These are phyloP conservation scores for Backusella psychrophila DNA, from an alignment of 192 early-diverging fungal species.

Conservation along the genomic window DNA sequence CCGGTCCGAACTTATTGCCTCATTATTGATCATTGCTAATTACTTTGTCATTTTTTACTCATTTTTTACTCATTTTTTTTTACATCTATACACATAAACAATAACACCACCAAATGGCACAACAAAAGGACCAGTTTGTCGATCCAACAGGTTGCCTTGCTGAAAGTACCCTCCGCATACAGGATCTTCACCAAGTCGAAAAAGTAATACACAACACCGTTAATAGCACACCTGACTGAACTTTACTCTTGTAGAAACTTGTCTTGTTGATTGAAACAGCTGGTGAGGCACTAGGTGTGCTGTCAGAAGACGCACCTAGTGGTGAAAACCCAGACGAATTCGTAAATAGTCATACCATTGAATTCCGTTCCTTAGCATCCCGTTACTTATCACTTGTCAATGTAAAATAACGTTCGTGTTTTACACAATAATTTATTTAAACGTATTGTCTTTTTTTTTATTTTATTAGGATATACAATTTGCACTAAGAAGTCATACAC, in stretches of 20 bases:
- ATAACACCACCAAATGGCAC: background rate
- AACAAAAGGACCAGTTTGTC: background rate
- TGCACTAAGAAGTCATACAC: conserved; percentile 20
- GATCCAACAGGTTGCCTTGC: conserved; percentile 10
- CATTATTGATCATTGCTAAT: no score
- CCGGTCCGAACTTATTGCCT: no score
- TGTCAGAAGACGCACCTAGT: conserved; percentile 12
- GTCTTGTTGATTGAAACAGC: conserved; percentile 27
- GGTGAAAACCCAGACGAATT: conserved; percentile 3
- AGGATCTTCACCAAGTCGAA: conserved; percentile 24
- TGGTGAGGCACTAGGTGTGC: conserved; percentile 17
- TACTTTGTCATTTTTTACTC: no score
- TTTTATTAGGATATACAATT: conserved; percentile 25
- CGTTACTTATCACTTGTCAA: conserved; percentile 27
- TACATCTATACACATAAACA: no score
- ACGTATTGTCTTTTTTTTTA: background rate
- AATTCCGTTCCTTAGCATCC: conserved; percentile 10
- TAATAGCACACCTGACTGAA: background rate
- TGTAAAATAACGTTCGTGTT: background rate
- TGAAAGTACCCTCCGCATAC: conserved; percentile 23
- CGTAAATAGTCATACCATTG: background rate
- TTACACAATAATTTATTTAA: background rate
- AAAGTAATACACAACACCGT: conserved; percentile 6
- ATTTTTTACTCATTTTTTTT: no score
- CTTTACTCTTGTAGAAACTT: conserved; percentile 18